These are phyloP conservation scores for Blastobotrys terrestris DNA, from an alignment of 805 yeast species.

Conservation along the genomic window DNA sequence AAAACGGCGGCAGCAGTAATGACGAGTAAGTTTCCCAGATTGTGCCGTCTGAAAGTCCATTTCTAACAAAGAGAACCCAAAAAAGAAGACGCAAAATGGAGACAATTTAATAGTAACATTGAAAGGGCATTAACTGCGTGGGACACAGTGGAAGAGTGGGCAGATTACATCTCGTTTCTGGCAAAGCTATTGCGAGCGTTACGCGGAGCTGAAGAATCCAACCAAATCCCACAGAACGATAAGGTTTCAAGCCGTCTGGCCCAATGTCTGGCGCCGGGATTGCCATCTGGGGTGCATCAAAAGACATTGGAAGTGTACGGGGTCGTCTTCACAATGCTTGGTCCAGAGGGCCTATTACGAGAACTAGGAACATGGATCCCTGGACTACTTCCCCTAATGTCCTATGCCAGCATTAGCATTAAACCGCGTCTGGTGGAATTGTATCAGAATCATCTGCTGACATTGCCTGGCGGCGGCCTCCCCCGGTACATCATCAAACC, in stretches of 20 bases:
- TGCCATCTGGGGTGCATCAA: constrained; percentile 95
- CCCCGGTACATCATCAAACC: constrained; percentile 61
- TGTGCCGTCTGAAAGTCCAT: too few relatives aligned
- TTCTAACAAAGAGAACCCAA: too few relatives aligned
- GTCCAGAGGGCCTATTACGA: constrained; percentile 45
- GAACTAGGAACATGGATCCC: constrained; percentile 80
- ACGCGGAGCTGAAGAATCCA: constrained; percentile 36
- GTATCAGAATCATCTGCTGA: constrained; percentile 48
- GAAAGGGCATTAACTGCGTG: constrained; percentile 69
- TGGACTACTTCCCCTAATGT: constrained; percentile 82
- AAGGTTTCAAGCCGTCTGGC: constrained; percentile 68
- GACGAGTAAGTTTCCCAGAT: too few relatives aligned
- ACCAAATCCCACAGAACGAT: constrained; percentile 30
- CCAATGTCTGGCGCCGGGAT: constrained; percentile 67
- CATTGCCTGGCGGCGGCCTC: constrained; percentile 38
- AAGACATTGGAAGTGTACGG: constrained; percentile 77
- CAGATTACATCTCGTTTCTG: constrained; percentile 89
- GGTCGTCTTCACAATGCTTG: constrained; percentile 58
- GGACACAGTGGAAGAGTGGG: constrained; percentile 92
- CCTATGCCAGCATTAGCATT: constrained; percentile 83
- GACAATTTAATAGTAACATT: constrained; percentile 58
- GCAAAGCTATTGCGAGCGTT: constrained; percentile 72
- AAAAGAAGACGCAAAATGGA: constrained; percentile 50
- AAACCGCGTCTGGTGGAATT: constrained; percentile 69
- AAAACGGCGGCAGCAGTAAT: too few relatives aligned